Percentiles rank a stretch among this genome's conserved stretches.
These are phyloP conservation scores for Neonothopanus nambi DNA, from an alignment of 1,284 basidiomycete species.

Conservation along the genomic window DNA sequence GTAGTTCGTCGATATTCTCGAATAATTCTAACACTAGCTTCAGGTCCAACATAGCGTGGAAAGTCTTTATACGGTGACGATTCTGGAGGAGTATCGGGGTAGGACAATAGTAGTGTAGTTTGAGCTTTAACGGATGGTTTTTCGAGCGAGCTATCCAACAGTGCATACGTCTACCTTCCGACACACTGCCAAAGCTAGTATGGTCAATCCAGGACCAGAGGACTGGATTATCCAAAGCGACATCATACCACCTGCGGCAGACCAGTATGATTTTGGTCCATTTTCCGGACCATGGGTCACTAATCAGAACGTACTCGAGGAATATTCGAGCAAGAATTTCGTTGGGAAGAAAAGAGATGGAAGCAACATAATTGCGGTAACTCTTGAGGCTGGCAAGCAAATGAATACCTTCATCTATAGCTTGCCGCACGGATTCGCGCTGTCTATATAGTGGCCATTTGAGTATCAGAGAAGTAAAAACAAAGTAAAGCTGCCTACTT, in stretches of 20 bases:
- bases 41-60: too few relatives aligned
- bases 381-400: constrained; percentile 2
- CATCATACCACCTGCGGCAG: constrained; percentile 9
- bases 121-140: constrained; percentile 4
- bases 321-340: constrained; percentile 10
- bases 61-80: background rate
- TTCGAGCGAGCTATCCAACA: constrained; percentile 4
- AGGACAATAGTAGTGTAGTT: background rate
- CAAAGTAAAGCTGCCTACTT: too few relatives aligned
- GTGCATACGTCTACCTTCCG: background rate
- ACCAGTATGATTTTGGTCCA: constrained; percentile 6
- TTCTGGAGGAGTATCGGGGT: background rate
- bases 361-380: constrained; percentile 4
- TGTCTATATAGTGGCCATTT: background rate
- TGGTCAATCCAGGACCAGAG: constrained; percentile 9
- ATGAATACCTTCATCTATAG: constrained; percentile 19
- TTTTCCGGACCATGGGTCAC: background rate
- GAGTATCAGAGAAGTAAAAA: too few relatives aligned
- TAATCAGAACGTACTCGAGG: background rate
- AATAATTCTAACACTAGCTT: background rate
- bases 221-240: background rate
- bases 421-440: background rate
- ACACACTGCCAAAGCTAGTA: background rate
- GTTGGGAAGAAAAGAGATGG: constrained; percentile 11
- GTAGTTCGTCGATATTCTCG: background rate